These are phyloP conservation scores for Hypoxylon sp. DNA, from an alignment of 2,329 filamentous ascomycete species.

Conservation along the genomic window DNA sequence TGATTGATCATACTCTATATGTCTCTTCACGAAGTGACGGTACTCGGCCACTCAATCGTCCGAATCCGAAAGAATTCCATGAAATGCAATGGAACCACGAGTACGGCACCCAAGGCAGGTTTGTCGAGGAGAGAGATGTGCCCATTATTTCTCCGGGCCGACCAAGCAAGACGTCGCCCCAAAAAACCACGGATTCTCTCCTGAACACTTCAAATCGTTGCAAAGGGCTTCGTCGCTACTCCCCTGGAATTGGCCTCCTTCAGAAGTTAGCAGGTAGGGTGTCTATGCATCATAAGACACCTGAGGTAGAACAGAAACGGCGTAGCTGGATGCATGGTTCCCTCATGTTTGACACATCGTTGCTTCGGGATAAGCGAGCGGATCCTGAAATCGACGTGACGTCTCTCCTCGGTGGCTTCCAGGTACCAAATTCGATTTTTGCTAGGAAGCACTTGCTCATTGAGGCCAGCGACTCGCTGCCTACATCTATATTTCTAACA, in stretches of 20 bases:
- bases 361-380: conserved; percentile 42
- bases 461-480: conserved; percentile 53
- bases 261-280: conserved; percentile 45
- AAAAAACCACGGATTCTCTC: conserved; percentile 43
- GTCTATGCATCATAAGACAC: conserved; percentile 40
- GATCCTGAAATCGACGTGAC: conserved; percentile 36
- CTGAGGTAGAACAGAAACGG: conserved; percentile 47
- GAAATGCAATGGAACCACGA: conserved; percentile 59
- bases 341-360: conserved; percentile 45
- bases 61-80: conserved; percentile 59
- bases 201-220: conserved; percentile 35
- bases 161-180: conserved; percentile 40
- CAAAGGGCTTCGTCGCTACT: conserved; percentile 44
- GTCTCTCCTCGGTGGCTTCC: conserved; percentile 55
- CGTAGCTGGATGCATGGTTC: conserved; percentile 51
- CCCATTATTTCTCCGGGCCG: conserved; percentile 42
- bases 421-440: conserved; percentile 62
- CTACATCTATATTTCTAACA: conserved; percentile 53
- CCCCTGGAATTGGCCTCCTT: conserved; percentile 47
- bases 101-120: conserved; percentile 51
- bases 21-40: conserved; percentile 58
- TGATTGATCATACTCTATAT: conserved; percentile 62
- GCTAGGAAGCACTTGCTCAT: conserved; percentile 61
- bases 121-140: conserved; percentile 56
- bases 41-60: conserved; percentile 57